These are phyloP conservation scores for Venturia oleaginea DNA, from an alignment of 2,329 filamentous ascomycete genomes.

Conservation along the genomic window DNA sequence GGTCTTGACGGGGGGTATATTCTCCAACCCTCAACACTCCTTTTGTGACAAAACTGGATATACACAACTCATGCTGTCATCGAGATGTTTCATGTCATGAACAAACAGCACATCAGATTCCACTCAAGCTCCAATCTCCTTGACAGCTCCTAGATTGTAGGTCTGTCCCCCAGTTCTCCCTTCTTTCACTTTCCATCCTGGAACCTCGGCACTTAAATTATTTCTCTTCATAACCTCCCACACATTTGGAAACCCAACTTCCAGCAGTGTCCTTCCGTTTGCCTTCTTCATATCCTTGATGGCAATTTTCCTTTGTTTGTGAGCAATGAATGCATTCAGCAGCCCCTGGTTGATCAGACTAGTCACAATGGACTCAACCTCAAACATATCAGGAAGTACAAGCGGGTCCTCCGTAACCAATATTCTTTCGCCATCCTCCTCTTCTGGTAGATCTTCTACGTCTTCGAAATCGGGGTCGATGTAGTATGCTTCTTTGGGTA, in stretches of 20 bases:
- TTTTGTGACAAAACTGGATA: no score
- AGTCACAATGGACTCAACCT: conserved; percentile 70
- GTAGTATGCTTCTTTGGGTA: conserved; percentile 35
- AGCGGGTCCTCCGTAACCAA: conserved; percentile 1
- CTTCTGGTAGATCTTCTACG: conserved; percentile 20
- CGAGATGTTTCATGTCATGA: no score
- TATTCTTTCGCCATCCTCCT: conserved; percentile 13
- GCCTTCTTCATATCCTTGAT: conserved; percentile 77
- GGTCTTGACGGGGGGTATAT: no score
- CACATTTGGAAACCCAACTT: conserved; percentile 60
- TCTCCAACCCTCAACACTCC: no score
- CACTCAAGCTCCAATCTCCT: background rate
- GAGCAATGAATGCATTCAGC: conserved; percentile 75
- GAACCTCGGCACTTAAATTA: conserved; percentile 48
- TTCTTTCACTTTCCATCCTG: conserved; percentile 59
- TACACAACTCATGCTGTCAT: no score
- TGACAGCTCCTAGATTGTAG: background rate
- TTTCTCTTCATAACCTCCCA: conserved; percentile 7
- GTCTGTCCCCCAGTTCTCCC: background rate
- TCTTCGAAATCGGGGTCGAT: conserved; percentile 37
- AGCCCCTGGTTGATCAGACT: conserved; percentile 72
- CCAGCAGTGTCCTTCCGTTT: conserved; percentile 46
- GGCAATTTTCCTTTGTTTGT: conserved; percentile 67
- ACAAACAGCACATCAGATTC: background rate
- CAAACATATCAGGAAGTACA: conserved; percentile 43